Percentiles rank a stretch among this genome's conserved stretches.
phyloP scores from a whole-genome alignment of 257 asterid genomes.

The Solanum ossicruentum region DNA sequence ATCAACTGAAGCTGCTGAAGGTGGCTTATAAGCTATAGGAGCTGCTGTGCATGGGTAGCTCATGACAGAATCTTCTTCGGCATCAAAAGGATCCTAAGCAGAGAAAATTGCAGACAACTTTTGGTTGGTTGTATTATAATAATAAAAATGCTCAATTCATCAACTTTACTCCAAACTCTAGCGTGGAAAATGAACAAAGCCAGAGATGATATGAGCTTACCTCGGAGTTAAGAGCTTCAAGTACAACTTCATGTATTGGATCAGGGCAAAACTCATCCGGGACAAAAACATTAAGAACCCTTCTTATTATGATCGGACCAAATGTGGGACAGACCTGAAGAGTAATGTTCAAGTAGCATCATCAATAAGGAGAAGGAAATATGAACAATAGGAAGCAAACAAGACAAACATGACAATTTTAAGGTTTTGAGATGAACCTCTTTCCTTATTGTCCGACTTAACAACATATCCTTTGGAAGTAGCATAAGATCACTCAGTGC shows the following conservation, averaged over 20 bases:
- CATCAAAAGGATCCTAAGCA: slow-evolving; percentile 37
- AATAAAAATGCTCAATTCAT: neutral
- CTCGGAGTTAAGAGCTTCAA: slow-evolving; percentile 56
- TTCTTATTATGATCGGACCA: slow-evolving; percentile 55
- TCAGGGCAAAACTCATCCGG: slow-evolving; percentile 86
- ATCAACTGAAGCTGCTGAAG: slow-evolving; percentile 44
- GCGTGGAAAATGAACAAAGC: neutral
- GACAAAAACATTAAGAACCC: slow-evolving; percentile 52
- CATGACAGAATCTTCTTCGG: slow-evolving; percentile 13
- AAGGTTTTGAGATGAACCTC: slow-evolving; percentile 27
- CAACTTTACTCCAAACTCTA: neutral
- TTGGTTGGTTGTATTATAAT: neutral
- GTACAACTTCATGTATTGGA: slow-evolving; percentile 54
- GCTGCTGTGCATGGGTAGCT: slow-evolving; percentile 56
- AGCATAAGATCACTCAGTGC: slow-evolving; percentile 86
- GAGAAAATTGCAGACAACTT: neutral
- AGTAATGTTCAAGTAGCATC: neutral
- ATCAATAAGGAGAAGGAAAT: neutral
- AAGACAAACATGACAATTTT: neutral
- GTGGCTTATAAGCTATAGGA: slow-evolving; percentile 51
- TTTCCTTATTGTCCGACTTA: slow-evolving; percentile 60
- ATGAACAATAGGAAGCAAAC: neutral
- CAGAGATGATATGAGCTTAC: slow-evolving; percentile 18
- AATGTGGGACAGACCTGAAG: slow-evolving; percentile 73
- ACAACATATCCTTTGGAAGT: slow-evolving; percentile 81